Conservation (phyloP, 2,329 filamentous ascomycete genomes). For the Trichophaea hybrida region DNA sequence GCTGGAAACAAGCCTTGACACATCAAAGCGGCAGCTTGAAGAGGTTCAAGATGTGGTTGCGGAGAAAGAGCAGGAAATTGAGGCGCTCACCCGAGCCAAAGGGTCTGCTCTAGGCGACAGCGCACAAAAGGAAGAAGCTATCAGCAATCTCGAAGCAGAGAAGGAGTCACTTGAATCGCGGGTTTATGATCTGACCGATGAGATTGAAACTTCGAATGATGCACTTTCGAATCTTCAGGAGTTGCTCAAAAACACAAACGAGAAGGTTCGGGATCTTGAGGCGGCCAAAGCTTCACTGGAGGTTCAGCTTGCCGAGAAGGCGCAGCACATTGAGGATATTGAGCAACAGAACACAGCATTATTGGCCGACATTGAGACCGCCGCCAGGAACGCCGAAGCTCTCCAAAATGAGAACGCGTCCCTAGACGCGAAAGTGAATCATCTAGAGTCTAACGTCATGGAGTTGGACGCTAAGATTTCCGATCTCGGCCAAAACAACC, state of each 20-base stretch:
- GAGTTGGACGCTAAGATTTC: neutral
- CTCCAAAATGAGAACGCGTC: neutral
- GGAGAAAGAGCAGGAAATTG: neutral
- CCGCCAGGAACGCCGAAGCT: neutral
- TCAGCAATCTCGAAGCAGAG: neutral
- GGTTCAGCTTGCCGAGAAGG: neutral
- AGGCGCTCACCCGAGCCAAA: neutral
- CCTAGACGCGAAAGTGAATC: neutral
- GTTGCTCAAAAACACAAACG: neutral
- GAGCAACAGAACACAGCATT: neutral
- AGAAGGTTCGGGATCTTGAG: neutral
- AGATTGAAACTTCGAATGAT: neutral
- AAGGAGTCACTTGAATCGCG: neutral
- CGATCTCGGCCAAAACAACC: neutral
- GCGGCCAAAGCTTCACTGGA: neutral
- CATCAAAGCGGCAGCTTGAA: neutral
- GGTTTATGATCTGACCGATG: neutral
- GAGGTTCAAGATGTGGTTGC: neutral
- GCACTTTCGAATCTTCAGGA: neutral
- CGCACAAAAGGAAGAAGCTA: neutral
- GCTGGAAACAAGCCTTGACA: constrained; percentile 3
- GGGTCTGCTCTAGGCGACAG: neutral
- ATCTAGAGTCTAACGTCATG: neutral
- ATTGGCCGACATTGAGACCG: neutral
- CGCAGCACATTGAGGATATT: neutral